Base-by-base conservation (phyloP, 805 yeast genomes). In the Sugiyamaella smithiae region DNA sequence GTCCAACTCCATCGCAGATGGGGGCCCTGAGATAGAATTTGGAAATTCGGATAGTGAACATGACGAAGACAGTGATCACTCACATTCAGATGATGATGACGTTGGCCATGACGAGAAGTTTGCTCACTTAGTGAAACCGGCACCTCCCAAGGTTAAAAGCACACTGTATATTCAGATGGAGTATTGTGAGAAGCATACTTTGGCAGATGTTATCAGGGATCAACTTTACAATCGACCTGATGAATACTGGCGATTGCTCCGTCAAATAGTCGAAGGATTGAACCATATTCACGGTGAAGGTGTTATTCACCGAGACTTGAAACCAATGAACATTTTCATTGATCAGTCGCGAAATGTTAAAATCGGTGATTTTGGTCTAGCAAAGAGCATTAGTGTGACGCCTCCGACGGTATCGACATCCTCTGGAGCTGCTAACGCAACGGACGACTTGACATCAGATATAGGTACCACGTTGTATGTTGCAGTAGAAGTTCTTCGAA, bases 81-180 rank as follows among this genome's bases (percentile, higher is more conserved):
- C 35, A 22, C 45, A 25, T 23, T 24, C 22, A 41, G 48, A 46
- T 17, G 23, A 20, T 31, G 24, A 28, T 2, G 28, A 33, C 14
- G 33, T 22, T 23, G 43, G 17, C 36, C 36, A 20, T 14, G 31
- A 26, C 28, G 12, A 20, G 17, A 29, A 5, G 24, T 29, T 37
- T 17, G 45, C 9, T 12, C 16, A 5, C 24, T 37, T n/a, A 14
- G 29, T 32, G 26, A 45, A 29, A 28, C 47, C 45, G 33, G 14
- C 46, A 40, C 26, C 49, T 28, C 14, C 40, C 29, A 14, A 50
- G 26, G 41, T 41, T 40, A 72, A 72, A 54, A 85, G 90, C 46
- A 88, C 95, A 0, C 67, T 93, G 25, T 93, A 87, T 64, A 93
- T 93, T 57, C 99, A 93, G 63, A 93, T 93, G 99, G 99, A 93